These are phyloP conservation scores for Eucalyptus regnans DNA, from an alignment of 345 rosid species.

Conservation along the genomic window DNA sequence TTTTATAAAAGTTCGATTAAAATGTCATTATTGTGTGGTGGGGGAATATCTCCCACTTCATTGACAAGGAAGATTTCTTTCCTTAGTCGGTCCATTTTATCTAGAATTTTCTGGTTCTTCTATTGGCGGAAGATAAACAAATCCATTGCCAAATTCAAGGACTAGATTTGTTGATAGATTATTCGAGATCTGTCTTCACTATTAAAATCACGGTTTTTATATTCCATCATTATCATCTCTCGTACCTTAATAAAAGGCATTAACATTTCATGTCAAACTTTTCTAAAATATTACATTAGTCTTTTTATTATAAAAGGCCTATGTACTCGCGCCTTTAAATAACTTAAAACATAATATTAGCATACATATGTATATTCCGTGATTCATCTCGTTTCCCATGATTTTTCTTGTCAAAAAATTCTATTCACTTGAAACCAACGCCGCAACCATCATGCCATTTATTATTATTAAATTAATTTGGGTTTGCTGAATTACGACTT, in stretches of 20 bases:
- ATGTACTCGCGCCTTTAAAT: neutral
- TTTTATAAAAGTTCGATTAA: neutral
- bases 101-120: neutral
- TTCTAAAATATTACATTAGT: neutral
- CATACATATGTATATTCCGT: fast-evolving
- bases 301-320: neutral
- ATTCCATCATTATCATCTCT: neutral
- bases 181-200: neutral
- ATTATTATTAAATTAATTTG: neutral
- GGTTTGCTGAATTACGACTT: neutral
- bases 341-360: neutral
- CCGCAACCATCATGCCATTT: neutral
- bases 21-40: neutral
- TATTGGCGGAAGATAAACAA: neutral
- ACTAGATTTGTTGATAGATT: neutral
- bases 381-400: neutral
- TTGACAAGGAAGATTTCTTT: neutral
- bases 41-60: neutral
- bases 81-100: neutral
- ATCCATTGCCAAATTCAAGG: neutral
- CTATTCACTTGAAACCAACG: fast-evolving
- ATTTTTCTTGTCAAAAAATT: neutral
- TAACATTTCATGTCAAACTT: neutral
- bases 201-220: neutral
- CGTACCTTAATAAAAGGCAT: neutral